Evolutionary conservation across 1,139 yeast species (phyloP).

Genomic region (Hansenula sp.): DNA sequence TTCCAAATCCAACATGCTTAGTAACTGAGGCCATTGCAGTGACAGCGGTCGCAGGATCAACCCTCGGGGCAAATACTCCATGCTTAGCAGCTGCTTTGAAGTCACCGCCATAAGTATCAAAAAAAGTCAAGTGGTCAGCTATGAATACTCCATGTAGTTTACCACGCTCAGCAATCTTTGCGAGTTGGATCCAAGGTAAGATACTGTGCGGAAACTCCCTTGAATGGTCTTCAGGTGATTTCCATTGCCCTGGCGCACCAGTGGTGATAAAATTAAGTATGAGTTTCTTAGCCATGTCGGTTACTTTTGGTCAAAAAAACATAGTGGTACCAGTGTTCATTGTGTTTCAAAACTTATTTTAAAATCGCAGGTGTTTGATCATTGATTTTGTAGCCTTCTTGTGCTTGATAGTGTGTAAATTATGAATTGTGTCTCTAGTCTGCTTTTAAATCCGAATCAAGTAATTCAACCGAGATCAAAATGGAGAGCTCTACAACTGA

Average conservation of each 20-base stretch:
- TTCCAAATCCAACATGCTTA: constrained; percentile 32
- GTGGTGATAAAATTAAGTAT: too few species aligned
- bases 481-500: too few species aligned
- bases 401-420: too few species aligned
- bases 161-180: constrained; percentile 34
- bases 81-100: constrained; percentile 1
- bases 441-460: too few species aligned
- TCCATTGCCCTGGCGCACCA: constrained; percentile 27
- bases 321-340: too few species aligned
- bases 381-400: too few species aligned
- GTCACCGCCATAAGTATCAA: constrained; percentile 30
- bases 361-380: too few species aligned
- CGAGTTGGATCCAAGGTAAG: constrained; percentile 35
- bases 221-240: constrained; percentile 33
- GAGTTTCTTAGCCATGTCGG: too few species aligned
- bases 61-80: constrained; percentile 23
- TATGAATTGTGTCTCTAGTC: too few species aligned
- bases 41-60: constrained; percentile 32
- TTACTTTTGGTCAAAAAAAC: too few species aligned
- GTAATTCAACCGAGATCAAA: too few species aligned
- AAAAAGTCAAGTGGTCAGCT: constrained; percentile 37
- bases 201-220: constrained; percentile 22
- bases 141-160: constrained; percentile 36
- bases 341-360: too few species aligned
- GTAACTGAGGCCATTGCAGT: constrained; percentile 38